Base-by-base conservation (phyloP, 768 basidiomycete genomes). In the Boletus subcaerulescens region DNA sequence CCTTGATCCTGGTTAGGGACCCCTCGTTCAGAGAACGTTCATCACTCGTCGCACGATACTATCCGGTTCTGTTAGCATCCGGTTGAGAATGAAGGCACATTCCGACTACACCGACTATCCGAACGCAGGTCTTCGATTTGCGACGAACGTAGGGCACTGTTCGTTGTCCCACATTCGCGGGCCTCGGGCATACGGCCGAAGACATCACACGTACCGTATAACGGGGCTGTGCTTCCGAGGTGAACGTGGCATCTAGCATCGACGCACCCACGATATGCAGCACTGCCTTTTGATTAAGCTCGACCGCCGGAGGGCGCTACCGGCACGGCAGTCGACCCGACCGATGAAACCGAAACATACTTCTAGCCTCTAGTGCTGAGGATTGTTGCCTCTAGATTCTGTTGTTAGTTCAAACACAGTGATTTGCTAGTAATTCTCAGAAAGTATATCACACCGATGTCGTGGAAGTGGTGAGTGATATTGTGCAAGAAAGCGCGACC, bases 281-380 rank as follows among this genome's bases (percentile, higher is more conserved):
- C 59, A 62, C 56, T 3, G 61, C 56, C 22, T 49, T 35, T 42
- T n/a, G 12, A 50, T 31, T 1, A 46, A 11, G n/a, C 14, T 18
- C 38, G 3, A 31, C n/a, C 20, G 8, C 57, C 61, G 61, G 49
- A 36, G 10, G 0, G 10, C 7, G 12, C 13, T 7, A 47, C 56
- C 44, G 60, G 56, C 12, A 50, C 51, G 51, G 52, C 0, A 18
- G 10, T 59, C 3, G 24, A 20, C 20, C 7, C 22, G 47, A 32
- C 61, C 60, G 61, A 29, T 24, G 14, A 35, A 14, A 8, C 36
- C 11, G 35, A 20, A 26, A 18, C 24, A 18, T 35, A 35, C 14
- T 35, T 35, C 13, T 35, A 20, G 10, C 10, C 33, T 12, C 7
- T 8, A 17, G 22, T 7, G 22, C 35, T 15, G 20, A 20, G 26